Percentiles rank a stretch among this genome's conserved stretches.
phyloP scores from a whole-genome alignment of 305 asterid genomes.

The Fraxinus floribunda region DNA sequence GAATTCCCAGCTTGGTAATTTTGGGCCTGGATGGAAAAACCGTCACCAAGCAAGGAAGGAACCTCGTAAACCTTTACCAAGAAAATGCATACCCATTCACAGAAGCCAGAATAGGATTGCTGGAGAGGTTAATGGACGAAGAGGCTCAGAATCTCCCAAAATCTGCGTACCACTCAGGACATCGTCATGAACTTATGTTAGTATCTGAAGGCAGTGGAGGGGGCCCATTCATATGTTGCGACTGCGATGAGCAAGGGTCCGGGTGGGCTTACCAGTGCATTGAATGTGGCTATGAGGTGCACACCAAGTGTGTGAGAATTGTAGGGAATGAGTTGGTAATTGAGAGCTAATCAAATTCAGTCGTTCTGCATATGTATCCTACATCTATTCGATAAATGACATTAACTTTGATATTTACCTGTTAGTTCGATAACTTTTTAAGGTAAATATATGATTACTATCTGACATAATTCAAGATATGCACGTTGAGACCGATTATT shows the following conservation, averaged over 20 bases:
- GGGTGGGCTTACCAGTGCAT: conserved; percentile 81
- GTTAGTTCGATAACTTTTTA: not conserved
- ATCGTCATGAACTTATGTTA: conserved; percentile 49
- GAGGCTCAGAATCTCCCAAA: conserved; percentile 48
- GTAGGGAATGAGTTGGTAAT: not conserved
- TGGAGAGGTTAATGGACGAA: conserved; percentile 55
- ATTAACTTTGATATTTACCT: not conserved
- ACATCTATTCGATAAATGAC: not conserved
- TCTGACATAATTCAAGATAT: not conserved
- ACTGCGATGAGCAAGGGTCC: conserved; percentile 73
- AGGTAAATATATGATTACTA: not conserved
- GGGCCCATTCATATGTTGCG: conserved; percentile 70
- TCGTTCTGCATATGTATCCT: not conserved
- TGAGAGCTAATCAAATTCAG: not conserved
- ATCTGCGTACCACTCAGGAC: conserved; percentile 41
- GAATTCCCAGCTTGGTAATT: conserved; percentile 62
- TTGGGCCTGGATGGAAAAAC: conserved; percentile 72
- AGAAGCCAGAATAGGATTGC: conserved; percentile 27
- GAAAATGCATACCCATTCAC: conserved; percentile 73
- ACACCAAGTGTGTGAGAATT: conserved; percentile 55
- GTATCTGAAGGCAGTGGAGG: conserved; percentile 74
- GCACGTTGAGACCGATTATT: not conserved
- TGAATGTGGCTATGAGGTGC: conserved; percentile 75
- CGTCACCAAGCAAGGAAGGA: conserved; percentile 54
- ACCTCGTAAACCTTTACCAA: conserved; percentile 52